Conservation (phyloP, 768 basidiomycete genomes). For the Astraeus odoratus region DNA sequence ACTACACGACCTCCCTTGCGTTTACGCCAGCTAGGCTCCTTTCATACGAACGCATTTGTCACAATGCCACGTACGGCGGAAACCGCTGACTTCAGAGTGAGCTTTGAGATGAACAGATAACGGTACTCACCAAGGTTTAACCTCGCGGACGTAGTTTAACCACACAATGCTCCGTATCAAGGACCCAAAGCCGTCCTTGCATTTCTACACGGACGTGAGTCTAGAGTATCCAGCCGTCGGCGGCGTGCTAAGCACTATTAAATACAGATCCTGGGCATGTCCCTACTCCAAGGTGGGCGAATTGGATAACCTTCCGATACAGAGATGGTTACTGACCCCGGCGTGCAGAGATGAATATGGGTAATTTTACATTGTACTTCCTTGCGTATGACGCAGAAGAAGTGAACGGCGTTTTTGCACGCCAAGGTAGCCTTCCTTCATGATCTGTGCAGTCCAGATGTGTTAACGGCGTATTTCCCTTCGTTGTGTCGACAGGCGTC, state of each 20-base stretch:
- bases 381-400: conserved; percentile 72
- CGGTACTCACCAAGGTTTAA: not conserved
- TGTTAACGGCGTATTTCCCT: no score
- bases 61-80: conserved; percentile 59
- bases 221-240: not conserved
- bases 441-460: no score
- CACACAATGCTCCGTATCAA: conserved; percentile 88
- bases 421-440: conserved; percentile 50
- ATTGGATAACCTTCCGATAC: not conserved
- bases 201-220: conserved; percentile 71
- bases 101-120: not conserved
- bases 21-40: no score
- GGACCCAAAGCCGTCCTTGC: conserved; percentile 74
- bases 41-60: conserved; percentile 10
- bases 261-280: conserved; percentile 63
- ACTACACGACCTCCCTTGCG: no score
- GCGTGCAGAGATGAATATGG: conserved; percentile 42
- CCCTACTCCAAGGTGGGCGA: conserved; percentile 50
- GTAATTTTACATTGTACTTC: conserved; percentile 77
- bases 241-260: not conserved
- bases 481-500: conserved; percentile 40
- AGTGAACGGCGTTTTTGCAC: conserved; percentile 41
- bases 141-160: conserved; percentile 48
- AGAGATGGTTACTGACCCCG: not conserved
- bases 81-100: conserved; percentile 58